A percentile compares a stretch with the other conserved stretches of the same genome.
Evolutionary conservation across 2,329 filamentous ascomycete species (phyloP).

Genomic region (Cucurbitaria berberidis): DNA sequence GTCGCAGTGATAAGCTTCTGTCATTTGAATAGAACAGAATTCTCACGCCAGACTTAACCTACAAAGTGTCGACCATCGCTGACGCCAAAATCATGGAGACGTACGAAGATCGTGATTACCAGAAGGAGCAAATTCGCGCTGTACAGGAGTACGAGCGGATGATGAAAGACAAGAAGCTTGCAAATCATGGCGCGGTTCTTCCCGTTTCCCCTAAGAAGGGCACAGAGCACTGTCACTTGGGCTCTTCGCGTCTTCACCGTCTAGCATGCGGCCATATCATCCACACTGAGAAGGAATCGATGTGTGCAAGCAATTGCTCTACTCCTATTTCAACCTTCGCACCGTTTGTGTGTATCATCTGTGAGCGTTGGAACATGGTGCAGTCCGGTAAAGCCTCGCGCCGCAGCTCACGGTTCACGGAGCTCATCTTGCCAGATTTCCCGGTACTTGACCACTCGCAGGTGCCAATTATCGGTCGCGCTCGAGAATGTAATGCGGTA

Average conservation of each 20-base stretch:
- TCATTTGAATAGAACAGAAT: too few relatives aligned
- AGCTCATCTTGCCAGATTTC: neutral
- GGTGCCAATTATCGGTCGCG: neutral
- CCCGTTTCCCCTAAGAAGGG: neutral
- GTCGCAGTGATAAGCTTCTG: too few relatives aligned
- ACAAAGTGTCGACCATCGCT: too few relatives aligned
- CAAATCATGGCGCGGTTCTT: neutral
- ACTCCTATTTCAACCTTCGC: neutral
- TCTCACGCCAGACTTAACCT: too few relatives aligned
- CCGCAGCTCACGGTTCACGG: neutral
- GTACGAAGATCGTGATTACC: too few relatives aligned
- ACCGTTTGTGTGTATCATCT: neutral
- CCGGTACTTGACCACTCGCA: neutral
- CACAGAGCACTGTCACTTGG: neutral
- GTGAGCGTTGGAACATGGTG: neutral
- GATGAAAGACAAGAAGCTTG: neutral
- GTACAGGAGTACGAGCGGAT: neutral
- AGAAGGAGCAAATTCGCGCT: too few relatives aligned
- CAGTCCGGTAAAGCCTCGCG: neutral
- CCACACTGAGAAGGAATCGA: neutral
- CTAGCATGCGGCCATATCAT: neutral
- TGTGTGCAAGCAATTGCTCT: neutral
- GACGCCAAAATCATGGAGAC: too few relatives aligned
- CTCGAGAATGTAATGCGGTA: neutral
- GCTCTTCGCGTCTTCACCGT: neutral